Conservation (phyloP, 306 rosid genomes). For the Urtica urens region DNA sequence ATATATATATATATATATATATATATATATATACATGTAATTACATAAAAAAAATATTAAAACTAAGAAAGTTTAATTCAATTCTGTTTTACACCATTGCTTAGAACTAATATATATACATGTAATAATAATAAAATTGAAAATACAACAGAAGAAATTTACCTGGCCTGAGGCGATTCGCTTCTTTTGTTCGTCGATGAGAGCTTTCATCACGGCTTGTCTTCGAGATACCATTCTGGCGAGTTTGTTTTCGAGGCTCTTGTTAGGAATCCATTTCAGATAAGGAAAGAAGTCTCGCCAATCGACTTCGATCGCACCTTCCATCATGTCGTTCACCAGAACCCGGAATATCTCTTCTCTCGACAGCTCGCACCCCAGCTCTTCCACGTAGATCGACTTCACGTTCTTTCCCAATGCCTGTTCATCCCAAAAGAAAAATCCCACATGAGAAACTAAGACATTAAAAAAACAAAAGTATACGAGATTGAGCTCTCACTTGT, state of each 20-base stretch:
- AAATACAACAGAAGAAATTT: background rate
- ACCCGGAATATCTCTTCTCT: slow-evolving; percentile 42
- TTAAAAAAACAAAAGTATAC: background rate
- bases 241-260: slow-evolving; percentile 38
- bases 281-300: slow-evolving; percentile 99
- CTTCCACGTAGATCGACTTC: slow-evolving; percentile 58
- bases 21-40: too few relatives aligned
- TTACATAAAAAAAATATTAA: too few relatives aligned
- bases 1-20: too few relatives aligned
- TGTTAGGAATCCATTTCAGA: slow-evolving; percentile 86
- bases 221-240: slow-evolving; percentile 23
- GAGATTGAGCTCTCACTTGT: slow-evolving; percentile 32
- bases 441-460: background rate
- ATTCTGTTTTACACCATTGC: background rate
- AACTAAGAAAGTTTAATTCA: too few relatives aligned
- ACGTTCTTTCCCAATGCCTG: slow-evolving; percentile 62
- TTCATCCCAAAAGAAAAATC: slow-evolving; percentile 2
- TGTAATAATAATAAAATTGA: background rate
- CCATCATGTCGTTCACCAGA: slow-evolving; percentile 69
- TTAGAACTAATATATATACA: background rate
- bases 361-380: slow-evolving; percentile 33
- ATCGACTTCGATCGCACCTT: slow-evolving; percentile 92
- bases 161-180: slow-evolving; percentile 75
- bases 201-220: slow-evolving; percentile 44
- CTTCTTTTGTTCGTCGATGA: slow-evolving; percentile 48